Evolutionary conservation across 208 protist genomes (phyloP), one percentile per base, ranked within the genome.

Genomic region (Acanthamoeba triangularis): DNA sequence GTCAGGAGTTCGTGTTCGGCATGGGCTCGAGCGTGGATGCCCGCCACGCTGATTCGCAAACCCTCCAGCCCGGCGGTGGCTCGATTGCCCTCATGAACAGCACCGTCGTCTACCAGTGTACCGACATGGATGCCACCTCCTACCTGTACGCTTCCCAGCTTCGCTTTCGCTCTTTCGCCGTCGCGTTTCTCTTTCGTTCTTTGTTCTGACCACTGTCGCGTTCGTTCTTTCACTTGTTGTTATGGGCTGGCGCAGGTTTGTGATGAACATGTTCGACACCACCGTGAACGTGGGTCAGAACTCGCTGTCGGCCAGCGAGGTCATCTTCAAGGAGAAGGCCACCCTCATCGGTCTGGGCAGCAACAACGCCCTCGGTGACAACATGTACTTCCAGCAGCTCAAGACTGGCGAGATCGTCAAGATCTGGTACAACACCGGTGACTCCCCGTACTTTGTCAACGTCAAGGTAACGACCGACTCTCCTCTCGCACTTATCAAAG

Each of bases 231-330:
- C 8, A 2, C 1, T 23, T 25, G 28, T 37, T 28, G n/a, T 52
- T 52, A 16, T 61, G 30, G 20, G 10, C 20, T 1, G 28, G 25
- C 95, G 28, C 54, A 94, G 80, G 37, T 96, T 96, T 69, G 85
- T 96, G 47, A 94, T 90, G 72, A 96, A 96, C 37, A 96, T 96
- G 95, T 96, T 96, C 61, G 56, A 94, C 90, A 96, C 93, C 47
- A 59, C 33, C 37, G 95, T 96, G 28, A 52, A 49, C 47, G 95
- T 96, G 54, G 88, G 35, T 14, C 94, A 96, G 87, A 88, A 94
- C 65, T 63, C 72, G 14, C 33, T 41, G 23, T 54, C 90, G 8
- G 35, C 6, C 18, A 23, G 76, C 59, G 44, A 49, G 37, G 28
- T 28, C 47, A 18, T 44, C 65, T 91, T 49, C 85, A 18, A 35